phyloP scores from a whole-genome alignment of 371 early-diverging fungal genomes.

The Mortierella sp. region DNA sequence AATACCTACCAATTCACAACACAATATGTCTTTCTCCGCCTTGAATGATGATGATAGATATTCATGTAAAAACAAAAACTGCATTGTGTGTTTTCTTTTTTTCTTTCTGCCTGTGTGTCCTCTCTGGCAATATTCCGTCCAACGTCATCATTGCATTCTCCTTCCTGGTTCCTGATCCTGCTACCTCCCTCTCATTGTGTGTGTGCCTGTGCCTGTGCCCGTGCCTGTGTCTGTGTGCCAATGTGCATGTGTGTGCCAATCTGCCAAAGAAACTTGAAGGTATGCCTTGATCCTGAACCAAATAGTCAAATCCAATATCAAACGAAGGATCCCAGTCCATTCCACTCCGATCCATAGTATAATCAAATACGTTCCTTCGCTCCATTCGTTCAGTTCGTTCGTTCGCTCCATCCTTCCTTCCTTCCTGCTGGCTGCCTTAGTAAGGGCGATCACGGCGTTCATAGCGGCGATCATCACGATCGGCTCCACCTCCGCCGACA shows the following conservation, averaged over 20 bases:
- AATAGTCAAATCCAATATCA: not conserved
- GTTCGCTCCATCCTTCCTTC: not conserved
- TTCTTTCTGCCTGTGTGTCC: not conserved
- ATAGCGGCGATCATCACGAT: constrained; percentile 55
- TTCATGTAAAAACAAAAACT: not conserved
- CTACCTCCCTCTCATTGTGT: not conserved
- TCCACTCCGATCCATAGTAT: too few species aligned
- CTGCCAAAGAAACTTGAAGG: not conserved
- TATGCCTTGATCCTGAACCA: not conserved
- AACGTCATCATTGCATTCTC: not conserved
- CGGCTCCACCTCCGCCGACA: constrained; percentile 31
- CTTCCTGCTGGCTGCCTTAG: constrained; percentile 9
- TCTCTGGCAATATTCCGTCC: not conserved
- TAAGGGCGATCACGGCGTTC: constrained; percentile 54
- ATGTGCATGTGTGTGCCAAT: not conserved
- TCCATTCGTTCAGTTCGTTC: not conserved
- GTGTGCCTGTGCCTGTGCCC: not conserved
- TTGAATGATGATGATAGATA: not conserved
- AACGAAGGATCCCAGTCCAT: not conserved
- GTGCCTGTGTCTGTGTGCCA: not conserved
- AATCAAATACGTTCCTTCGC: too few species aligned
- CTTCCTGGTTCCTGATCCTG: not conserved
- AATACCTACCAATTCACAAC: constrained; percentile 6
- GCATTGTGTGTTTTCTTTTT: not conserved
- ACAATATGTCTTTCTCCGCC: not conserved